A percentile compares a stretch with the other conserved stretches of the same genome.
Conservation (phyloP, 768 basidiomycete genomes). For the Suillus tomentosus region DNA sequence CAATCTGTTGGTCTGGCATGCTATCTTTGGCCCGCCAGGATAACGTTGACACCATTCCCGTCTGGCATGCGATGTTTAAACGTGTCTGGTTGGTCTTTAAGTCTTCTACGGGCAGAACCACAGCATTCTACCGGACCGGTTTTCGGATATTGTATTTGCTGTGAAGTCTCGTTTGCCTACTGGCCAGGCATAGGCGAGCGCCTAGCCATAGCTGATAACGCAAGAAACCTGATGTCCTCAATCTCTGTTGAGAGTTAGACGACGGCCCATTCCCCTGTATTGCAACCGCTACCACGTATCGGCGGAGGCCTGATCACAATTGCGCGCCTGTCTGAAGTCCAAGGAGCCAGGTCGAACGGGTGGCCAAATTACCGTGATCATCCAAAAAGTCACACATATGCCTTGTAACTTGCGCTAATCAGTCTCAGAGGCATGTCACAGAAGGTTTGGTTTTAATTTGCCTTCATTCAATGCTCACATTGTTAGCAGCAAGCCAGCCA, state of each 20-base stretch:
- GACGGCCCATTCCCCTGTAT: background rate
- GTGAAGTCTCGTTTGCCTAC: background rate
- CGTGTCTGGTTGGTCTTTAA: background rate
- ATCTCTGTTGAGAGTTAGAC: background rate
- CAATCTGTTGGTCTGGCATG: slow-evolving; percentile 1
- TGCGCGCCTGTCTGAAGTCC: background rate
- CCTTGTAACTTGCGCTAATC: background rate
- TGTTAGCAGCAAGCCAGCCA: background rate
- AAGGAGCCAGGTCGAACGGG: background rate
- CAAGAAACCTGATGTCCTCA: background rate
- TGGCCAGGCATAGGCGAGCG: background rate
- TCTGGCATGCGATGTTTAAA: background rate
- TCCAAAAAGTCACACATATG: background rate
- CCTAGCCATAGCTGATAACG: background rate
- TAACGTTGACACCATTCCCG: background rate
- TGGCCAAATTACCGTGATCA: background rate
- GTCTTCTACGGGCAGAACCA: background rate
- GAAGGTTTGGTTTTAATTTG: background rate
- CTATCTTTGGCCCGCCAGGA: background rate
- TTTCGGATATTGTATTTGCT: no score
- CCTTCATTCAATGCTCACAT: background rate
- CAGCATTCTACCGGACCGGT: background rate
- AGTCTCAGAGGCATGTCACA: background rate
- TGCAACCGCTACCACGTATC: background rate
- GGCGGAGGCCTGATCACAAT: background rate